Conservation (phyloP, 306 rosid species). For the Pyrus communis region DNA sequence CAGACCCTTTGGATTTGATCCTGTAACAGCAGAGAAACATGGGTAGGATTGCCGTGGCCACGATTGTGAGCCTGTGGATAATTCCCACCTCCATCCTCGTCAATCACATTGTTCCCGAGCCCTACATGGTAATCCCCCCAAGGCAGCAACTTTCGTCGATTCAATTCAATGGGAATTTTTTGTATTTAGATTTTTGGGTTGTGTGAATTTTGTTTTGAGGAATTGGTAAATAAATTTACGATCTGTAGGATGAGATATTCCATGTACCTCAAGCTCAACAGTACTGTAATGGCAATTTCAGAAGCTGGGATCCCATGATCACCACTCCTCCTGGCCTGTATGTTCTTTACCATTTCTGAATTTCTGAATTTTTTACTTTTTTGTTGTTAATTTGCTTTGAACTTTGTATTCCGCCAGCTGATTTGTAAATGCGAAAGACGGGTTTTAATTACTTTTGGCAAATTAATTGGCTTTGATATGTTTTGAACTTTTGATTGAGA, state of each 20-base stretch:
- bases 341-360: slow-evolving; percentile 20
- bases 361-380: background rate
- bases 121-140: slow-evolving; percentile 59
- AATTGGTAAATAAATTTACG: background rate
- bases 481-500: background rate
- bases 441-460: background rate
- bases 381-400: background rate
- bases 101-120: slow-evolving; percentile 57
- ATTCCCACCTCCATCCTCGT: slow-evolving; percentile 58
- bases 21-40: slow-evolving; percentile 19
- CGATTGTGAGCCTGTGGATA: slow-evolving; percentile 72
- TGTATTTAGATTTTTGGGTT: background rate
- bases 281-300: slow-evolving; percentile 72
- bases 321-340: slow-evolving; percentile 98
- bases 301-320: slow-evolving; percentile 97
- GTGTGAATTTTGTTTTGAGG: background rate
- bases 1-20: background rate
- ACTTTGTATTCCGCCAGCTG: background rate
- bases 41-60: slow-evolving; percentile 64
- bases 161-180: background rate
- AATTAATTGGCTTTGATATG: background rate
- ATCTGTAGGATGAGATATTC: slow-evolving; percentile 89
- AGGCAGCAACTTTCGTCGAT: background rate
- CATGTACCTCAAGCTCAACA: slow-evolving; percentile 76
- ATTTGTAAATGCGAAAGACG: background rate